Percentiles rank a stretch among this genome's conserved stretches.
Conservation (phyloP, 225 moss, liverwort and hornwort species). For the Asterella californica region DNA sequence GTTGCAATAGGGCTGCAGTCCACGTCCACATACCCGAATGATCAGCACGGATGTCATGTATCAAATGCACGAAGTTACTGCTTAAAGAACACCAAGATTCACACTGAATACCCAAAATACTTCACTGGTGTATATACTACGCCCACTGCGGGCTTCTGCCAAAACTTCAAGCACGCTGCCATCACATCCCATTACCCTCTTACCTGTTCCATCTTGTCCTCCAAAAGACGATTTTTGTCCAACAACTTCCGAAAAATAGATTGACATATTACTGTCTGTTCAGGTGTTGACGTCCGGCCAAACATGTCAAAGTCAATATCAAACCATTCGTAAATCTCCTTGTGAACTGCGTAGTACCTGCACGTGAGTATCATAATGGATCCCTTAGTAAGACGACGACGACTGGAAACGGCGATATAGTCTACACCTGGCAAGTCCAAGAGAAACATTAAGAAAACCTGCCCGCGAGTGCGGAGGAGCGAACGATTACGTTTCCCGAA, state of each 20-base stretch:
- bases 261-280: slow-evolving; percentile 67
- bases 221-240: slow-evolving; percentile 56
- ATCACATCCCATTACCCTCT: neutral
- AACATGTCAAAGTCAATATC: slow-evolving; percentile 83
- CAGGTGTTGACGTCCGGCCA: slow-evolving; percentile 74
- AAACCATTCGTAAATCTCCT: slow-evolving; percentile 94
- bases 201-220: slow-evolving; percentile 76
- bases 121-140: neutral
- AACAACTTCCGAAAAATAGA: slow-evolving; percentile 64
- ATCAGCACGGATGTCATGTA: neutral
- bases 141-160: neutral
- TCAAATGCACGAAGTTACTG: neutral
- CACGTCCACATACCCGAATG: neutral
- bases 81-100: neutral
- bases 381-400: neutral
- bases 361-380: neutral
- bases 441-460: too few species aligned
- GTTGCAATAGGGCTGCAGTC: slow-evolving; percentile 67
- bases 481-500: too few species aligned
- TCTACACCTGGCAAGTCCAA: too few species aligned
- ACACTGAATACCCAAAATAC: neutral
- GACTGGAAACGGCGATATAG: too few species aligned
- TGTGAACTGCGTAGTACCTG: slow-evolving; percentile 73
- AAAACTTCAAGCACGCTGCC: neutral
- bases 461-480: too few species aligned